Base-by-base conservation (phyloP, 2,329 filamentous ascomycete species). In the Rosellinia necatrix region DNA sequence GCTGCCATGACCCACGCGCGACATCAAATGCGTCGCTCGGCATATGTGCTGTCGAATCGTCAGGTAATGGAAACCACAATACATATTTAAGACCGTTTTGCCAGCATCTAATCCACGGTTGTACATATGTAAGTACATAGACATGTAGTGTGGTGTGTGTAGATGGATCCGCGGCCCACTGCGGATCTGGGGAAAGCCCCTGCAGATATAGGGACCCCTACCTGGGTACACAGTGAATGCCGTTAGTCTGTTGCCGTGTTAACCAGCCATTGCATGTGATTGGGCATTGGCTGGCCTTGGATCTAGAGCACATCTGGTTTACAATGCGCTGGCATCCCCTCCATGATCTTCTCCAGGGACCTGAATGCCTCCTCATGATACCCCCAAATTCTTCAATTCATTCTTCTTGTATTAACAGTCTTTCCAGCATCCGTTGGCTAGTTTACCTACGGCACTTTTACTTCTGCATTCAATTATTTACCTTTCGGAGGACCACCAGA, bases 331-430 rank as follows among this genome's bases (percentile, higher is more conserved):
- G 17, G 19, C 42, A 24, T 40, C 44, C 21, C 25, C 37, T 38
- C 13, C 32, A 44, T 53, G 27, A n/a, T 41, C 44, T 38, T 41
- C 38, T 59, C 54, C n/a, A 53, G 29, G 34, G 21, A 54, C 13
- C 3, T 50, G 7, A 4, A 25, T 50, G 13, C 24, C 15, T 50
- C 38, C 43, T 17, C 21, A 15, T 47, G 38, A 49, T 49, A 50
- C 29, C 48, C 49, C 34, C 27, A 50, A 25, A 15, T 46, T 41
- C 15, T 61, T 55, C 34, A 24, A 8, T 58, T 58, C 58, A 17
- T 49, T 10, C 34, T 22, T 32, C 17, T 49, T 59, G 58, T 62
- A 61, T 62, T 61, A 61, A 56, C 58, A 59, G 37, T 52, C 37
- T 17, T 34, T 32, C 35, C 32, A 25, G 17, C 12, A 15, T 46